Conservation (phyloP, 768 basidiomycete species). For the Leucosporidium scottii region DNA sequence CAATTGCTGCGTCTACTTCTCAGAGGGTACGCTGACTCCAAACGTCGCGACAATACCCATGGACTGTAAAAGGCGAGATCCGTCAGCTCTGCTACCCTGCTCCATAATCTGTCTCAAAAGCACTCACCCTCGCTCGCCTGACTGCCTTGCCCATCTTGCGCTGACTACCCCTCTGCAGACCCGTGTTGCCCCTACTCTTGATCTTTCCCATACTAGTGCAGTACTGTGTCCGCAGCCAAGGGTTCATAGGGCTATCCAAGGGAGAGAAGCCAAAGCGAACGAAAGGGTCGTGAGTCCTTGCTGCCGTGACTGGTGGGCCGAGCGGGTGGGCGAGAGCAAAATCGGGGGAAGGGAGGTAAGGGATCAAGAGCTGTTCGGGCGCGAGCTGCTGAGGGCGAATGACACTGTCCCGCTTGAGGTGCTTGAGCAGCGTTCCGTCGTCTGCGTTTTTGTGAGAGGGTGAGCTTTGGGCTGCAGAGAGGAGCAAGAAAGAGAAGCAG, state of each 20-base stretch:
- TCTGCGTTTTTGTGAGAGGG: conserved; percentile 4
- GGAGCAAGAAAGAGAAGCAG: too few species aligned
- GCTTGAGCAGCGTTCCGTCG: conserved; percentile 14
- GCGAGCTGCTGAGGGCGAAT: conserved; percentile 28
- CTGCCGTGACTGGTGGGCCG: conserved; percentile 24
- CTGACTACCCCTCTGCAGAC: conserved; percentile 28
- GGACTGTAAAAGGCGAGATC: conserved; percentile 2
- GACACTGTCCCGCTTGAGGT: conserved; percentile 16
- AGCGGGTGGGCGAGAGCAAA: conserved; percentile 24
- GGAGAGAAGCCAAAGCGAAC: conserved; percentile 23
- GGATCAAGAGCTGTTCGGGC: conserved; percentile 21
- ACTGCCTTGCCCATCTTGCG: conserved; percentile 30
- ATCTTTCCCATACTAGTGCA: conserved; percentile 34
- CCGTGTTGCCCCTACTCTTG: conserved; percentile 27
- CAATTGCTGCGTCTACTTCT: too few species aligned
- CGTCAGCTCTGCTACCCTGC: not conserved
- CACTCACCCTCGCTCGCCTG: conserved; percentile 30
- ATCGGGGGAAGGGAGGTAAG: conserved; percentile 21
- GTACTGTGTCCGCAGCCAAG: conserved; percentile 17
- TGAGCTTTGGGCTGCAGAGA: too few species aligned
- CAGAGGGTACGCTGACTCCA: conserved; percentile 20
- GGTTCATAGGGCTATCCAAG: conserved; percentile 21
- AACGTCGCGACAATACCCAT: conserved; percentile 28
- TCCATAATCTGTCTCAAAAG: too few species aligned
- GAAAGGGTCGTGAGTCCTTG: conserved; percentile 28